Evolutionary conservation across 2,329 filamentous ascomycete species (phyloP).

Genomic region (Lachnellula hyalina): DNA sequence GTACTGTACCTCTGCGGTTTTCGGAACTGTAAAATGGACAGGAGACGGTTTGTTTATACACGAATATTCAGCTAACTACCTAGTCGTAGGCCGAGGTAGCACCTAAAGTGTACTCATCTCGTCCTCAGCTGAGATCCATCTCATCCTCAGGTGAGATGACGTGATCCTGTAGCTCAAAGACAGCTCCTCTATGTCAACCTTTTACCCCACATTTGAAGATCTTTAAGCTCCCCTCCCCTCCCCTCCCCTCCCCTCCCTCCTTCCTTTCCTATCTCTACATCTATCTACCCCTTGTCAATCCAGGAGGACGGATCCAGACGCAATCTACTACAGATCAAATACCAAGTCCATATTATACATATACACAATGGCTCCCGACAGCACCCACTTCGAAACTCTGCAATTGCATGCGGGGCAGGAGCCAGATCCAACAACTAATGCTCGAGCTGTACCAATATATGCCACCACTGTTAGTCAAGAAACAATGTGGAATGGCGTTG

Average conservation of each 20-base stretch:
- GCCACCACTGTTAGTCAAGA: conserved; percentile 62
- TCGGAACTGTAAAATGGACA: no score
- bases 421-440: conserved; percentile 75
- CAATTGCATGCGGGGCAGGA: conserved; percentile 84
- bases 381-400: conserved; percentile 72
- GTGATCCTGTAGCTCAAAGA: conserved; percentile 1
- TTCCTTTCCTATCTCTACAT: neutral
- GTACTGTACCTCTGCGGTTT: no score
- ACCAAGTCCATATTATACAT: neutral
- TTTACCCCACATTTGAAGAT: neutral
- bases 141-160: conserved; percentile 6
- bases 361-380: conserved; percentile 28
- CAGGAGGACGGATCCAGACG: neutral
- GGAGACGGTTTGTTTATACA: no score
- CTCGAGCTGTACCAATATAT: conserved; percentile 92
- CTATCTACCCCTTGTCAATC: neutral
- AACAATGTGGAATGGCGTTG: neutral
- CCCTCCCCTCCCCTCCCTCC: neutral
- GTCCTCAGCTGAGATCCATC: conserved; percentile 5
- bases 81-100: neutral
- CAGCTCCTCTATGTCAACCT: neutral
- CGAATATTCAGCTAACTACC: no score
- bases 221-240: neutral
- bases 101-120: neutral
- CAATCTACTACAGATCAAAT: neutral